These are phyloP conservation scores for Neoboletus magnificus DNA, from an alignment of 768 basidiomycete species.

Conservation along the genomic window DNA sequence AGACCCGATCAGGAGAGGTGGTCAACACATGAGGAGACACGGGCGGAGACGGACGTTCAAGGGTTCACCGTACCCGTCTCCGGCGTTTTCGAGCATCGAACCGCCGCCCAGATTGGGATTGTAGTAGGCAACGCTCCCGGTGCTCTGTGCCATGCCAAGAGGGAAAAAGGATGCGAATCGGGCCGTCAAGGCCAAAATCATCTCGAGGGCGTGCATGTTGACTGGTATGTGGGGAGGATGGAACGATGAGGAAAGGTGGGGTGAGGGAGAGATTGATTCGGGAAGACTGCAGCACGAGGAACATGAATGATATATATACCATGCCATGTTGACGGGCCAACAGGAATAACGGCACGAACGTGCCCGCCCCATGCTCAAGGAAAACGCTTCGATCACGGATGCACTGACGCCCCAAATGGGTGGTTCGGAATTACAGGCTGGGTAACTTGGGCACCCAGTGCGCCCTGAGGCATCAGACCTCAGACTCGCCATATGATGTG, in stretches of 20 bases:
- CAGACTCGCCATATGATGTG: neutral
- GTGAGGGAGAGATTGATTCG: neutral
- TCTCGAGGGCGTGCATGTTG: conserved; percentile 6
- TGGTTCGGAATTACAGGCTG: neutral
- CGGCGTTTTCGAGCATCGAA: conserved; percentile 41
- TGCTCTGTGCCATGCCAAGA: neutral
- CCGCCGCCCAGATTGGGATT: conserved; percentile 38
- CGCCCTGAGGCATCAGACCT: neutral
- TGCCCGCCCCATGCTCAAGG: neutral
- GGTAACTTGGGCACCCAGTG: neutral
- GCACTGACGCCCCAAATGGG: neutral
- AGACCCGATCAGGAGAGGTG: neutral
- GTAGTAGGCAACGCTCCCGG: conserved; percentile 28
- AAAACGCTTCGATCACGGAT: no score
- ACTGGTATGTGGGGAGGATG: neutral
- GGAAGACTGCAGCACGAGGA: neutral
- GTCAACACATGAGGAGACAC: neutral
- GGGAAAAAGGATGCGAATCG: conserved; percentile 4
- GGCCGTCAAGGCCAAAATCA: neutral
- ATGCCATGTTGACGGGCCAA: neutral
- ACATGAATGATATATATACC: neutral
- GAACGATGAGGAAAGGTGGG: neutral
- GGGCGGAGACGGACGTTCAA: conserved; percentile 36
- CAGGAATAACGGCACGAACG: neutral
- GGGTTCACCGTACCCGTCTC: conserved; percentile 40